Evolutionary conservation across 2,329 filamentous ascomycete species (phyloP), one percentile per base, ranked within the genome.

Genomic region (Ceratocystis albifundus): DNA sequence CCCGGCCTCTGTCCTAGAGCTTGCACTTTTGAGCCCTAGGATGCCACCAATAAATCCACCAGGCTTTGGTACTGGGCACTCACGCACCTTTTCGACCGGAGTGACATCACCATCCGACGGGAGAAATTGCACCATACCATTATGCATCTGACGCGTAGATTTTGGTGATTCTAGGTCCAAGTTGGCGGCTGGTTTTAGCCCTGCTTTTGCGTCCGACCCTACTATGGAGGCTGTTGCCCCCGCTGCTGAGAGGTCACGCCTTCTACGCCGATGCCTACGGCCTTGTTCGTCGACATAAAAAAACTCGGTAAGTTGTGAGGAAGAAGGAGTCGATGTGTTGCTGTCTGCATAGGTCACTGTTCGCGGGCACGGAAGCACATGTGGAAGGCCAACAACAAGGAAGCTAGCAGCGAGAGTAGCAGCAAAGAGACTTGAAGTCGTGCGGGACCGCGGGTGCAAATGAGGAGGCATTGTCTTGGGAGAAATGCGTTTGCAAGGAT

Each of bases 41-140:
- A 93, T 79, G 72, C 88, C 83, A 12, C 89, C 89, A 59, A 96
- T 77, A 44, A 91, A 77, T 2, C 91, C 92, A 41, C 85, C 81
- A 0, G 94, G 93, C 76, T 96, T 96, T 4, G 94, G 94, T 12
- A 99, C 86, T 0, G 94, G 94, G 73, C 94, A 99, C 74, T 95
- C 90, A 72, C 90, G 82, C 44, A 62, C 36, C 72, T 80, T 80
- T 59, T 70, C 67, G 25, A 59, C 61, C n/a, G 61, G 57, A 41
- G 61, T 69, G 69, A 67, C 70, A 63, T 66, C 68, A 69, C 78
- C 73, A 70, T 79, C 76, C 12, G 41, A 73, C 72, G 61, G 73
- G 72, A 65, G 74, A 70, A 83, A 83, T 65, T 80, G 79, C 3
- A 79, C 79, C 36, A 82, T 76, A 48, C 77, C 78, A 68, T 80